Evolutionary conservation across 192 early-diverging fungal species (phyloP).

Genomic region (Backusella sp.): DNA sequence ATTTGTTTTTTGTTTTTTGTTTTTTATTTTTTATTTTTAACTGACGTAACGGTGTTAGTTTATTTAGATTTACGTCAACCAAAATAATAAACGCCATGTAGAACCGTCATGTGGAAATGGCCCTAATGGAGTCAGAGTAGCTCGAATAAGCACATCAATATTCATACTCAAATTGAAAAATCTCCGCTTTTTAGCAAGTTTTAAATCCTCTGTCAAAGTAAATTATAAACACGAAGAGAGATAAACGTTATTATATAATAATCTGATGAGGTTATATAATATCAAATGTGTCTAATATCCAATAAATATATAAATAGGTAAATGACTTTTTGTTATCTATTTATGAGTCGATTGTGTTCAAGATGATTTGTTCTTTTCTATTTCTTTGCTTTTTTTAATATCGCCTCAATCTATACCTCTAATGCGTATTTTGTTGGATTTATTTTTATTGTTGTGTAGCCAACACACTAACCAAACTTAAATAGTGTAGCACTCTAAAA

Average conservation of each 20-base stretch:
- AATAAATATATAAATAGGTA: not conserved
- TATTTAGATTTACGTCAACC: not conserved
- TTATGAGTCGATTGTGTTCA: not conserved
- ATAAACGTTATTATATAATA: not conserved
- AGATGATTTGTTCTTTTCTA: not conserved
- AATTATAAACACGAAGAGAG: not conserved
- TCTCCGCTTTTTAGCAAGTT: slow-evolving; percentile 6
- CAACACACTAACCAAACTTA: not conserved
- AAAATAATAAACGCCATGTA: slow-evolving; percentile 5
- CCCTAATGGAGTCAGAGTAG: not conserved
- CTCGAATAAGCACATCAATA: not conserved
- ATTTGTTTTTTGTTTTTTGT: not conserved
- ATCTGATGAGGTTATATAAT: not conserved
- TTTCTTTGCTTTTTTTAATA: not conserved
- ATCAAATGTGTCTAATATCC: not conserved
- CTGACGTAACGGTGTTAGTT: not conserved
- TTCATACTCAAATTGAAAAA: slow-evolving; percentile 8
- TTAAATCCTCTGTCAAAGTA: slow-evolving; percentile 6
- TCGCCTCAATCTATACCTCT: not conserved
- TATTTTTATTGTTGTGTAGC: not conserved
- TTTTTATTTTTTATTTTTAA: not conserved
- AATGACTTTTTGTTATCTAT: not conserved
- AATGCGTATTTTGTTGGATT: not conserved
- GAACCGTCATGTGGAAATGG: not conserved
- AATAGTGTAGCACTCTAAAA: slow-evolving; percentile 1